Conservation (phyloP, 2,329 filamentous ascomycete genomes). For the Mycosphaerella arachidis region DNA sequence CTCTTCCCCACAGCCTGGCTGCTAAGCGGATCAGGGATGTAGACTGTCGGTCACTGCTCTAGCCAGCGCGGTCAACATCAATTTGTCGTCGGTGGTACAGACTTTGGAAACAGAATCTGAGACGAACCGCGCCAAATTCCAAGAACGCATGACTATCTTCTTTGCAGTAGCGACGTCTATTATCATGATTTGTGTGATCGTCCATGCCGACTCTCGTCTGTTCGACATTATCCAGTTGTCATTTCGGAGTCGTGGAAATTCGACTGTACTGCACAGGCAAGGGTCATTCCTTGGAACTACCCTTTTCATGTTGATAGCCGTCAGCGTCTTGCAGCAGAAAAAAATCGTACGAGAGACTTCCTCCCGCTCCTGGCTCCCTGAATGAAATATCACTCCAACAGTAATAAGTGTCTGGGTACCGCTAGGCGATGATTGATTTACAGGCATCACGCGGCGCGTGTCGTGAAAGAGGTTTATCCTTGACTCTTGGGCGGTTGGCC, state of each 20-base stretch:
- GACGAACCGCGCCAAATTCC: background rate
- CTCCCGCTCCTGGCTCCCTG: background rate
- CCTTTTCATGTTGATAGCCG: background rate
- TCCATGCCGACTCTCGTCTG: background rate
- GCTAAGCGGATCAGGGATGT: constrained; percentile 4
- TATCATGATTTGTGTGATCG: background rate
- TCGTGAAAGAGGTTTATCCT: background rate
- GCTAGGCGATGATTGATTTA: too few relatives aligned
- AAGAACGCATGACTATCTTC: background rate
- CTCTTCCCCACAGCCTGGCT: constrained; percentile 10
- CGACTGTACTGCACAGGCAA: background rate
- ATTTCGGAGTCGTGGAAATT: background rate
- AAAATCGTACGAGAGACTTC: background rate
- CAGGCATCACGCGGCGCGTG: background rate
- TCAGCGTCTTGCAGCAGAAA: background rate
- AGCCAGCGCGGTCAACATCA: constrained; percentile 7
- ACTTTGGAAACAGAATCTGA: background rate
- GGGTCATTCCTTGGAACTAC: background rate
- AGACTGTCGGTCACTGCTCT: constrained; percentile 9
- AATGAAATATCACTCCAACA: too few relatives aligned
- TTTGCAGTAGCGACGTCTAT: background rate
- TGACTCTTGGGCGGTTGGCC: constrained; percentile 1
- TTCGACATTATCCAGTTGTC: background rate
- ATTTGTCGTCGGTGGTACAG: background rate
- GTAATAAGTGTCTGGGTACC: too few relatives aligned